phyloP scores from a whole-genome alignment of 805 yeast genomes.

The Pichia insulana region DNA sequence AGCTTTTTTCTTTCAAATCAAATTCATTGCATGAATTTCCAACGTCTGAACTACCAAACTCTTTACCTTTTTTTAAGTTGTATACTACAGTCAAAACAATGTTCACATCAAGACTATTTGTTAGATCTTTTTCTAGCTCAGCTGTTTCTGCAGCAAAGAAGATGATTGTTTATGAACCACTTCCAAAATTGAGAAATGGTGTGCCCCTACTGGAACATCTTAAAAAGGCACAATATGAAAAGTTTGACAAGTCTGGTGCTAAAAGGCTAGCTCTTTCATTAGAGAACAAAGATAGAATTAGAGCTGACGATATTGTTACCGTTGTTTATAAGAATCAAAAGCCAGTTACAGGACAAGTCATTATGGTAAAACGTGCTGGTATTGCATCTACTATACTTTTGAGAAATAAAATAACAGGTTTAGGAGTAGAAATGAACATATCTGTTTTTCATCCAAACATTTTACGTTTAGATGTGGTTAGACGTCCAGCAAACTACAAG shows the following conservation, averaged over 20 bases:
- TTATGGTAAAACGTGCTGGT: constrained; percentile 66
- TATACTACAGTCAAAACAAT: not conserved
- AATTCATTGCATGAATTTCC: no score
- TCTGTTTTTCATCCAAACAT: constrained; percentile 77
- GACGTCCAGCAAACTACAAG: constrained; percentile 66
- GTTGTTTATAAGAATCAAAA: constrained; percentile 62
- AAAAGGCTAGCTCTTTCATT: constrained; percentile 49
- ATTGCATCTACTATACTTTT: constrained; percentile 68
- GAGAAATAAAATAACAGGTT: constrained; percentile 71
- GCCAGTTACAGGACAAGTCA: constrained; percentile 66
- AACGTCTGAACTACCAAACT: not conserved
- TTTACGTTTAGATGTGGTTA: constrained; percentile 65
- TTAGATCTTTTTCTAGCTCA: constrained; percentile 8
- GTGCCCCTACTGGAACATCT: constrained; percentile 36
- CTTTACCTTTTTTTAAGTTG: not conserved
- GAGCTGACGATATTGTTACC: constrained; percentile 77
- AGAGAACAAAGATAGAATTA: constrained; percentile 39
- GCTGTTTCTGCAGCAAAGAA: constrained; percentile 6
- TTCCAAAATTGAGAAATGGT: constrained; percentile 42
- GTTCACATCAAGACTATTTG: constrained; percentile 1
- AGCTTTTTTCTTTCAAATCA: no score
- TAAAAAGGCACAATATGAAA: constrained; percentile 42
- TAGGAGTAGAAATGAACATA: constrained; percentile 80
- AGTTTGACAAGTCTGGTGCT: constrained; percentile 65
- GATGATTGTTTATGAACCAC: constrained; percentile 39